Conservation (phyloP, 306 rosid genomes). For the Pueraria montana region DNA sequence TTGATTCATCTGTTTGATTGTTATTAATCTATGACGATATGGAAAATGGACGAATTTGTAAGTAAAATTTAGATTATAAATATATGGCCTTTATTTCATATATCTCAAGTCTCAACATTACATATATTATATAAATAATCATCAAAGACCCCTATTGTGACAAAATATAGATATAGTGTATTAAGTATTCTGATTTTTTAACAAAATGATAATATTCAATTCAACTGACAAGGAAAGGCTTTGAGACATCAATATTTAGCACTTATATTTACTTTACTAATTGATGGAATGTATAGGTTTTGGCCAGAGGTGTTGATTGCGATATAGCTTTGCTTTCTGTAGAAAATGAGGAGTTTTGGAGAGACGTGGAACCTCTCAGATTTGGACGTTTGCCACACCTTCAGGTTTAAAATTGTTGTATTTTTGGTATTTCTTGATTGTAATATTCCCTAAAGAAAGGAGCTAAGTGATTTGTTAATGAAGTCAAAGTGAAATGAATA, state of each 20-base stretch:
- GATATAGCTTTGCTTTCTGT: slow-evolving; percentile 98
- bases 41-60: slow-evolving; percentile 11
- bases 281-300: slow-evolving; percentile 77
- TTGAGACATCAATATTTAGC: slow-evolving; percentile 28
- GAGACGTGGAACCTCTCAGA: slow-evolving; percentile 83
- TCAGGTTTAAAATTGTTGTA: slow-evolving; percentile 70
- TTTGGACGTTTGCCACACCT: slow-evolving; percentile 93
- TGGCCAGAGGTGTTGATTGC: slow-evolving; percentile 93
- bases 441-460: slow-evolving; percentile 29
- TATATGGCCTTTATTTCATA: background rate
- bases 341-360: slow-evolving; percentile 93
- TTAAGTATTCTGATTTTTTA: slow-evolving; percentile 10
- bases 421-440: slow-evolving; percentile 28
- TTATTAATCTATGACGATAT: slow-evolving; percentile 7
- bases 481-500: slow-evolving; percentile 30
- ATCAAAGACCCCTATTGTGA: background rate
- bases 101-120: background rate
- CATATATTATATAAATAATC: background rate
- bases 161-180: slow-evolving; percentile 18
- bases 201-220: slow-evolving; percentile 13
- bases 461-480: slow-evolving; percentile 34
- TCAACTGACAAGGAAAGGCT: slow-evolving; percentile 10
- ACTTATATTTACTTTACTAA: slow-evolving; percentile 47
- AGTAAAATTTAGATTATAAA: background rate
- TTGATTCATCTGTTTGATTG: background rate